Evolutionary conservation across 768 basidiomycete species (phyloP), one percentile per base, ranked within the genome.

Genomic region (Paxillus ammoniavirescens): DNA sequence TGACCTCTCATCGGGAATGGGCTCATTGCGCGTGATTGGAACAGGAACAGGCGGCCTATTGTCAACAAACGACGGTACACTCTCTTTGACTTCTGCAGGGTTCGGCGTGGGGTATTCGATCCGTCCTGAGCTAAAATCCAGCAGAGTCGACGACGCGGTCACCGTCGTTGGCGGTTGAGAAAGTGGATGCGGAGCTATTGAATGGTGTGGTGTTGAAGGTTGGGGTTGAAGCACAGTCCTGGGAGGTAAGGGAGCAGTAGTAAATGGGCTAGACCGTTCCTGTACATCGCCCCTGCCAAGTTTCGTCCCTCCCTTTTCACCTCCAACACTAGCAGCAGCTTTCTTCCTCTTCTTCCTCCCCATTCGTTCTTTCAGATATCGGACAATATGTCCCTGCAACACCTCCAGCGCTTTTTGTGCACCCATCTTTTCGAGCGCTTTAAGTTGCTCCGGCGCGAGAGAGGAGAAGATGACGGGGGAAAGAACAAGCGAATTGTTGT

Each of bases 401-500:
- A 92, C 85, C 59, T 83, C 81, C 48, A 96, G 72, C 6, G 93
- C 92, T 59, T 87, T 84, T 65, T 87, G 82, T 0, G 91, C 89
- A 2, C 91, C 91, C 68, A 93, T 82, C 49, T 80, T 79, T 69
- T 93, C 89, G 26, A 95, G 73, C 42, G 88, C 86, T 52, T 78
- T 80, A 42, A 96, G 72, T 68, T 87, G 87, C 56, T 87, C 84
- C 42, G 78, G 74, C 4, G 87, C 82, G 12, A 96, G 78, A 50
- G 85, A 84, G 8, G 86, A 80, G 65, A 97, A 97, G 33, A 96
- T 87, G 18, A 80, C 78, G 2, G 94, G 94, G 62, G 91, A 89
- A 36, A 97, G 82, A 52, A 93, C 82, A 18, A 97, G 80, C 30
- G 82, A 87, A 49, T 91, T 86, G 59, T 93, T 86, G 57, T 95